phyloP scores from a whole-genome alignment of 345 rosid species.

The Aquilaria yunnanensis region DNA sequence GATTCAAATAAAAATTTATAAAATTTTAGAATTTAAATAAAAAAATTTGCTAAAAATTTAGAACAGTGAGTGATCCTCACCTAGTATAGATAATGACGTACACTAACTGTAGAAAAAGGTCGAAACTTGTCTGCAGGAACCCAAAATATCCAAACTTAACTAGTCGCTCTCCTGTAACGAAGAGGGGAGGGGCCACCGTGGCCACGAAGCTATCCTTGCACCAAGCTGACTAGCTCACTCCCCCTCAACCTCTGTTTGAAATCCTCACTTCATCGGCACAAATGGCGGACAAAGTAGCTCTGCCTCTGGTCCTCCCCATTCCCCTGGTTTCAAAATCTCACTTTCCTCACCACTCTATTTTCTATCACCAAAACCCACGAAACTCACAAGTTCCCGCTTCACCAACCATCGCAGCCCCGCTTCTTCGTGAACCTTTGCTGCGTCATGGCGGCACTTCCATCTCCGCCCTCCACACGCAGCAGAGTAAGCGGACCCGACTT shows the following conservation, averaged over 20 bases:
- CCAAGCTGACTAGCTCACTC: too few relatives aligned
- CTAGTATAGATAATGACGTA: too few relatives aligned
- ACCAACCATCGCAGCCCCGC: constrained; percentile 27
- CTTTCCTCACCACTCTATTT: constrained; percentile 22
- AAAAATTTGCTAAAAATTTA: too few relatives aligned
- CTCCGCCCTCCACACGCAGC: constrained; percentile 17
- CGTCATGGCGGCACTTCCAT: constrained; percentile 25
- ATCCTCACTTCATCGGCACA: neutral
- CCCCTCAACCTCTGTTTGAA: neutral
- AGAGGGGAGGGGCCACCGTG: too few relatives aligned
- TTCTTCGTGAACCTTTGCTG: constrained; percentile 35
- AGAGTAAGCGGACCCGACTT: constrained; percentile 47
- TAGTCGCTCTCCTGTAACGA: too few relatives aligned
- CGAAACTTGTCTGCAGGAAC: too few relatives aligned
- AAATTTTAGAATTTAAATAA: too few relatives aligned
- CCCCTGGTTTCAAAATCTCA: constrained; percentile 48
- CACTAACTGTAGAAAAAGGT: too few relatives aligned
- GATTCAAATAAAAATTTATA: too few relatives aligned
- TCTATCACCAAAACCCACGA: constrained; percentile 18
- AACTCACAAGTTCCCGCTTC: constrained; percentile 20
- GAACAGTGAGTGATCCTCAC: too few relatives aligned
- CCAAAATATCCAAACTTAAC: too few relatives aligned
- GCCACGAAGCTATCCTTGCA: too few relatives aligned
- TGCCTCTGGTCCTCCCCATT: constrained; percentile 64
- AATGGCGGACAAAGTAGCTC: constrained; percentile 77